A percentile compares a stretch with the other conserved stretches of the same genome.
phyloP scores from a whole-genome alignment of 495 filamentous ascomycete genomes.

The Neurospora sp. region DNA sequence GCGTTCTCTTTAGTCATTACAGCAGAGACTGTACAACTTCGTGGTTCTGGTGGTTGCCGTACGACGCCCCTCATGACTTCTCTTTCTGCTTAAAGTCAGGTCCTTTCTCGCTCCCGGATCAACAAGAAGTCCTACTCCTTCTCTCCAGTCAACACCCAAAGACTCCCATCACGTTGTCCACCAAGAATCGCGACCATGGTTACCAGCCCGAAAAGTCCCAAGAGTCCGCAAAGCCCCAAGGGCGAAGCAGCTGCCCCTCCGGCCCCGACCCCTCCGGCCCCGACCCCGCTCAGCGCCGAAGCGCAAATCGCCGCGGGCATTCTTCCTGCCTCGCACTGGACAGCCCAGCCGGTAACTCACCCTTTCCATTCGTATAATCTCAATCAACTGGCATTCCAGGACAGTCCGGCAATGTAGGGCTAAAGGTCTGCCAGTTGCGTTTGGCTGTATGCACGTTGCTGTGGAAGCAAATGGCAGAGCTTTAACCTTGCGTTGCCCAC shows the following conservation, averaged over 20 bases:
- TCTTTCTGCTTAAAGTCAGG: neutral
- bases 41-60: neutral
- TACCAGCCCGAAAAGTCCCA: neutral
- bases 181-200: neutral
- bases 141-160: neutral
- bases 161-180: neutral
- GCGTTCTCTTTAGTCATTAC: no score
- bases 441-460: no score
- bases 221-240: neutral
- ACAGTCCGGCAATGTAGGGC: no score
- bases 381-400: no score
- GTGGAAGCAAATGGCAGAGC: no score
- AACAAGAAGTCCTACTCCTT: neutral
- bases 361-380: neutral
- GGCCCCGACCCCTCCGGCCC: neutral
- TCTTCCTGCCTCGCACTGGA: slow-evolving; percentile 1
- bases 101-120: neutral
- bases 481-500: no score
- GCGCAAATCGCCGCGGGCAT: neutral
- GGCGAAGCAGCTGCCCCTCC: neutral
- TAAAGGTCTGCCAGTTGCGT: no score
- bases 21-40: neutral
- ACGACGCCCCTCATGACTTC: neutral
- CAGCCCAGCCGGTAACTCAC: neutral
- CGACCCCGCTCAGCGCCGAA: neutral